Evolutionary conservation across 1,284 basidiomycete species (phyloP).

Genomic region (Garcileccinum viscosum): DNA sequence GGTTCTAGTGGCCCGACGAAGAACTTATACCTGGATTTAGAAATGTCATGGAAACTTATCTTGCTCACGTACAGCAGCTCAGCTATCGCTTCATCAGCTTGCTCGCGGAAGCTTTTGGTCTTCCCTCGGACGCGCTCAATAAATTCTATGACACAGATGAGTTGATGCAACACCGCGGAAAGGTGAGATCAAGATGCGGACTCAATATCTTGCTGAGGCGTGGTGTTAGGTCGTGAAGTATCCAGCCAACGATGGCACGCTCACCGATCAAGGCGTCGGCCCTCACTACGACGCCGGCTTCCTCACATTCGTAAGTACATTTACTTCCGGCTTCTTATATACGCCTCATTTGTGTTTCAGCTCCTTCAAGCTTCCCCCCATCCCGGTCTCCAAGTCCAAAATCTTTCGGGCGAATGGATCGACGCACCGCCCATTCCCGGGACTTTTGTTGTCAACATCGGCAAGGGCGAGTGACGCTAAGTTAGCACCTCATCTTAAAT

Average conservation of each 20-base stretch:
- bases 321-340: background rate
- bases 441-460: conserved; percentile 61
- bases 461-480: conserved; percentile 40
- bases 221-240: conserved; percentile 44
- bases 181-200: conserved; percentile 26
- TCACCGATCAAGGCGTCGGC: conserved; percentile 47
- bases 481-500: too few relatives aligned
- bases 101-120: conserved; percentile 39
- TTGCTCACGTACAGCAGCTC: conserved; percentile 35
- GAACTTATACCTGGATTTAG: conserved; percentile 44
- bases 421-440: conserved; percentile 54
- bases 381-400: conserved; percentile 49
- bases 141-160: conserved; percentile 40
- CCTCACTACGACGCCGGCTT: conserved; percentile 51
- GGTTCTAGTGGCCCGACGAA: conserved; percentile 46
- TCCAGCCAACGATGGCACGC: conserved; percentile 38
- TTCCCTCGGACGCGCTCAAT: conserved; percentile 36
- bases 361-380: conserved; percentile 51
- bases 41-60: conserved; percentile 34
- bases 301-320: conserved; percentile 43
- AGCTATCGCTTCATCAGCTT: conserved; percentile 33
- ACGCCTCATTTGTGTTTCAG: conserved; percentile 24
- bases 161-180: conserved; percentile 40
- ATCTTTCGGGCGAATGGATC: conserved; percentile 54
- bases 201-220: background rate